Evolutionary conservation across 202 grass and related monocot species (phyloP).

Genomic region (Setaria italica): DNA sequence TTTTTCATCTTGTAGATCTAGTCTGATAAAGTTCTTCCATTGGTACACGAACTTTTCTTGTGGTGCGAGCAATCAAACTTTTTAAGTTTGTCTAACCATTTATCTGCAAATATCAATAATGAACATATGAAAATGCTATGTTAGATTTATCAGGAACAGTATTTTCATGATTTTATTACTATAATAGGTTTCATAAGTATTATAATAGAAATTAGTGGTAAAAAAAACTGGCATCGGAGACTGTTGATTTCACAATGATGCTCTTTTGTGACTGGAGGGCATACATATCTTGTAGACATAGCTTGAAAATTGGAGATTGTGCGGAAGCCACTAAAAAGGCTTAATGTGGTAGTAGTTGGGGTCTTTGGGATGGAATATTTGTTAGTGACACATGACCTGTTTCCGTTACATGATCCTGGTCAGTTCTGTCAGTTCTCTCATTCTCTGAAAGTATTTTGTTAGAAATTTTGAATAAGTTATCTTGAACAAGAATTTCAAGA

Average conservation of each 20-base stretch:
- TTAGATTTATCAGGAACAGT: neutral
- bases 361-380: neutral
- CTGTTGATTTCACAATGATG: neutral
- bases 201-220: neutral
- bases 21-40: neutral
- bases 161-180: neutral
- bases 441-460: neutral
- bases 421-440: neutral
- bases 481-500: neutral
- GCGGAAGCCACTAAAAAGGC: neutral
- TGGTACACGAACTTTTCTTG: neutral
- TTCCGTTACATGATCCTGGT: neutral
- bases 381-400: neutral
- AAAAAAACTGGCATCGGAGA: neutral
- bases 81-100: neutral
- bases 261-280: neutral
- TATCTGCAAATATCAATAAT: neutral
- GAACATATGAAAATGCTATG: neutral
- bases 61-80: neutral
- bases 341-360: neutral
- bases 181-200: neutral
- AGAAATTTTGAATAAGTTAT: neutral
- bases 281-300: neutral
- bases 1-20: conserved; percentile 16
- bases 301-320: neutral